Conservation (phyloP, 2,329 filamentous ascomycete species). For the Paradendryphiella salina region DNA sequence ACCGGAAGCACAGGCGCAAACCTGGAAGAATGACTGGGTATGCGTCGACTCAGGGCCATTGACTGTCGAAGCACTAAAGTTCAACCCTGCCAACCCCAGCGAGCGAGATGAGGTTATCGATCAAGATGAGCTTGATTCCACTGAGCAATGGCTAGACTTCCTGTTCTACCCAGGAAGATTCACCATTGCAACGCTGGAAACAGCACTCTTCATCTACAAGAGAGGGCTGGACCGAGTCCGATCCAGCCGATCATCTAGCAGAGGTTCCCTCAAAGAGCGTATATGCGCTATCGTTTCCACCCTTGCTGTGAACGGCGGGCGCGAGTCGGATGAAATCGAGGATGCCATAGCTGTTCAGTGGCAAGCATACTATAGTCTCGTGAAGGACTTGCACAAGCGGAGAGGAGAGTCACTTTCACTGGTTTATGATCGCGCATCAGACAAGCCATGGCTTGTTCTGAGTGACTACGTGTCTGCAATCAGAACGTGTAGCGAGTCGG, state of each 20-base stretch:
- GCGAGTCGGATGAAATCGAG: constrained; percentile 77
- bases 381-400: constrained; percentile 83
- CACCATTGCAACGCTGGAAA: constrained; percentile 76
- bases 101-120: constrained; percentile 37
- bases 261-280: constrained; percentile 70
- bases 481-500: constrained; percentile 75
- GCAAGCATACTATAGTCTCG: constrained; percentile 84
- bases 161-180: constrained; percentile 85
- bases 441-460: constrained; percentile 81
- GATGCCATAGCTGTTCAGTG: constrained; percentile 78
- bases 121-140: constrained; percentile 54
- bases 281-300: constrained; percentile 73
- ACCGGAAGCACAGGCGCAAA: constrained; percentile 63
- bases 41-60: constrained; percentile 50
- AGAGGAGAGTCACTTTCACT: constrained; percentile 80
- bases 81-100: constrained; percentile 45
- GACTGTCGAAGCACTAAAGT: constrained; percentile 48
- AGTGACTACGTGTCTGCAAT: constrained; percentile 80
- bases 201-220: constrained; percentile 80
- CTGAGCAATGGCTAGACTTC: constrained; percentile 81
- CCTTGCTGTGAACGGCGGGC: constrained; percentile 65
- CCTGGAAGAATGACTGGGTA: constrained; percentile 65
- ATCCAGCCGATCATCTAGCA: constrained; percentile 25
- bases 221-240: constrained; percentile 55
- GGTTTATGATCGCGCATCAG: constrained; percentile 69